Base-by-base conservation (phyloP, 768 basidiomycete species). In the Rhodotorula sphaerocarpa region DNA sequence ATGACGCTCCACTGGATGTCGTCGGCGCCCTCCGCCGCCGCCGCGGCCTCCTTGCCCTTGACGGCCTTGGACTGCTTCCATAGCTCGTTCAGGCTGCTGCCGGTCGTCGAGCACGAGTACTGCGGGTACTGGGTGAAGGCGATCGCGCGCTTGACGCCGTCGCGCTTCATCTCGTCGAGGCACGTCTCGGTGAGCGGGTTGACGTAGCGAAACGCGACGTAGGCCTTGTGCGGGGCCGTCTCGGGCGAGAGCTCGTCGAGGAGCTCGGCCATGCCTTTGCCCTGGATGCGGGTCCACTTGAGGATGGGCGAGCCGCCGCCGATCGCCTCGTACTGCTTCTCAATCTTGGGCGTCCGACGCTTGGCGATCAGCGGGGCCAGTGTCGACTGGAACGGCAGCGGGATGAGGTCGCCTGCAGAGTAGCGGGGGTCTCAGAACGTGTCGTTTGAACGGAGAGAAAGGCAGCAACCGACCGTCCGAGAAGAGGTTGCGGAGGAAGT, bases 71-170 rank as follows among this genome's bases (percentile, higher is more conserved):
- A 7, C 55, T 52, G 59, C 50, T 47, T 53, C 71, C 82, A 92
- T 31, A 99, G 77, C 75, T 99, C 95, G 72, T 97, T 99, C 73
- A 99, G 74, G 74, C 89, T 92, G 77, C 91, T 95, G 54, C 95
- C 95, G 0, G 95, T 97, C 16, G 95, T 99, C 65, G 89, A 92
- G 76, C 95, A 99, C 72, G 86, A 88, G 76, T 99, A 99, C 75
- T 99, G 95, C 1, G 95, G 95, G 75, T 99, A 99, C 76, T 99
- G 95, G 5, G 89, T 89, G 78, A 99, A 99, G 25, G 92, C 95
- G 31, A 99, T 79, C 0, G 93, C 95, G 66, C 92, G 80, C 75
- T 81, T 86, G 36, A 99, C 90, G 27, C 92, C 90, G 73, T 97
- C 95, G 55, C 78, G 81, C 76, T 83, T 84, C 86, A 99, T 85